Conservation (phyloP, 805 yeast species). For the Hemisphaericaspora nanyangensis region DNA sequence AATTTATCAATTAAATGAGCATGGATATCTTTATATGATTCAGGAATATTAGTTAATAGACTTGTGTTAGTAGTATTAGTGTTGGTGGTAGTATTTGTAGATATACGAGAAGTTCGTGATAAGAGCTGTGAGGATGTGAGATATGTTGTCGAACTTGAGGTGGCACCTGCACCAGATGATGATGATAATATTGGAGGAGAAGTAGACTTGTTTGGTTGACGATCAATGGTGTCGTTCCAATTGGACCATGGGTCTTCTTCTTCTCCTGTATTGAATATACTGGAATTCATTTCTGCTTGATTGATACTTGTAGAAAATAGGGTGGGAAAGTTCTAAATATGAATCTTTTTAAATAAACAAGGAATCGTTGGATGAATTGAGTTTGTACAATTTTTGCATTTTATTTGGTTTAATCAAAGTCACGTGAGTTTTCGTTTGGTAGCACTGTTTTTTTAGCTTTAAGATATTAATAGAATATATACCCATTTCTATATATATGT, state of each 20-base stretch:
- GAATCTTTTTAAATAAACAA: too few relatives aligned
- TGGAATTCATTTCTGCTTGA: too few relatives aligned
- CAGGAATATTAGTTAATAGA: conserved; percentile 22
- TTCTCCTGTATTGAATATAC: too few relatives aligned
- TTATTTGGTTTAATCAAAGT: too few relatives aligned
- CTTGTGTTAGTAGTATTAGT: not conserved
- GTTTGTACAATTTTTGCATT: too few relatives aligned
- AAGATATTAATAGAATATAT: too few relatives aligned
- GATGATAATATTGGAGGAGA: not conserved
- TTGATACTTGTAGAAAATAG: too few relatives aligned
- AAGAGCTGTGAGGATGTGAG: conserved; percentile 25
- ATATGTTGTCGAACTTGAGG: conserved; percentile 14
- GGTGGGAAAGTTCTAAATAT: too few relatives aligned
- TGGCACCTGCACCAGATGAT: not conserved
- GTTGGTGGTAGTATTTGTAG: not conserved
- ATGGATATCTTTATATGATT: conserved; percentile 23
- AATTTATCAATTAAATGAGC: conserved; percentile 14
- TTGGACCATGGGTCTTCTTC: conserved; percentile 4
- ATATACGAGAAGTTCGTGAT: not conserved
- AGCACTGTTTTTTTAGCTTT: too few relatives aligned
- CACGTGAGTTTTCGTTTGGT: too few relatives aligned
- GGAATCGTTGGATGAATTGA: too few relatives aligned
- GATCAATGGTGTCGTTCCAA: not conserved
- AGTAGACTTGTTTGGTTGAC: not conserved
- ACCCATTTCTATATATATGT: too few relatives aligned